phyloP scores from a whole-genome alignment of 1,139 yeast species.

The Kodamaea sp. region DNA sequence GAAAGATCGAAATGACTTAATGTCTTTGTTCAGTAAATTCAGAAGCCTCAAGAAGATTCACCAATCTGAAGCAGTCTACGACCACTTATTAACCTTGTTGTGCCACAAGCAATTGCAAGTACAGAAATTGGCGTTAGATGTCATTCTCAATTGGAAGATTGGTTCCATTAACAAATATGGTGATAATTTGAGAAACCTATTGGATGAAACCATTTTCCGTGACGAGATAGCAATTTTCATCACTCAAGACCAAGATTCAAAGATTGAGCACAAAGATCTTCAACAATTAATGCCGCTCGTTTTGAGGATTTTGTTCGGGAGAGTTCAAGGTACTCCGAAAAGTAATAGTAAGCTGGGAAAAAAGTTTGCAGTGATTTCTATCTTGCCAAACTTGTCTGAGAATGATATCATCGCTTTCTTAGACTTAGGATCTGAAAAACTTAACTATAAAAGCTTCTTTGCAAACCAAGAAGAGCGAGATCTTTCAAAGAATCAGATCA shows the following conservation, averaged over 20 bases:
- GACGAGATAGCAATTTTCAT: conserved; percentile 78
- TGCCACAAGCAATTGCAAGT: conserved; percentile 63
- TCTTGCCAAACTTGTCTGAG: conserved; percentile 64
- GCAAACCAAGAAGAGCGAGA: conserved; percentile 18
- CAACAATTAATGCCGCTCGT: conserved; percentile 66
- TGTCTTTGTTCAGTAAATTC: conserved; percentile 66
- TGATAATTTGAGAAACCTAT: conserved; percentile 70
- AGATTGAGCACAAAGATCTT: conserved; percentile 63
- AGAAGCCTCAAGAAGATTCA: conserved; percentile 59
- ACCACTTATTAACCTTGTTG: conserved; percentile 55
- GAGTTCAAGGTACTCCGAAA: conserved; percentile 62
- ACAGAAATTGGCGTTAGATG: conserved; percentile 73
- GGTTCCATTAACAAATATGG: conserved; percentile 62
- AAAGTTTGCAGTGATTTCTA: conserved; percentile 73
- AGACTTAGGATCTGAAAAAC: conserved; percentile 58
- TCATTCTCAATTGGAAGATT: conserved; percentile 67
- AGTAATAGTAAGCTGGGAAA: conserved; percentile 74
- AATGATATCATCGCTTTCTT: conserved; percentile 60
- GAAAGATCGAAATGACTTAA: conserved; percentile 61
- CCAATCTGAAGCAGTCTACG: conserved; percentile 53
- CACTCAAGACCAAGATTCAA: conserved; percentile 48
- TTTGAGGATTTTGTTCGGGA: conserved; percentile 79
- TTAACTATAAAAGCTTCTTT: conserved; percentile 44
- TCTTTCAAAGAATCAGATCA: conserved; percentile 31
- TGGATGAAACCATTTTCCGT: conserved; percentile 81